Conservation (phyloP, 768 basidiomycete species). For the Ephemerocybe angulata region DNA sequence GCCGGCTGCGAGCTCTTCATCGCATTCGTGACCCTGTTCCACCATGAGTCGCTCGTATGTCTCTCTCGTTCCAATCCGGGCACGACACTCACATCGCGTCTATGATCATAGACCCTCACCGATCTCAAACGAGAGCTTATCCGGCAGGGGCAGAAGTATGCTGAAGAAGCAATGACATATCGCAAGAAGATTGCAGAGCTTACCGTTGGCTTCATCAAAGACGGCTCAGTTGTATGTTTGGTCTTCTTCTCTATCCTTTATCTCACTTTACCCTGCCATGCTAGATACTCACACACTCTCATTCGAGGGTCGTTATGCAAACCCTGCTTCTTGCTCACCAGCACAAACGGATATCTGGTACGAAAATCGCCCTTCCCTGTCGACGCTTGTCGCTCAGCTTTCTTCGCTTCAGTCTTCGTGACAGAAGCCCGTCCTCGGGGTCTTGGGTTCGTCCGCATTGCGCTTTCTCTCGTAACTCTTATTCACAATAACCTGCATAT, state of each 20-base stretch:
- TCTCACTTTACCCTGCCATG: constrained; percentile 13
- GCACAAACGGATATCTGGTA: constrained; percentile 84
- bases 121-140: constrained; percentile 82
- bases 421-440: constrained; percentile 92
- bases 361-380: constrained; percentile 16
- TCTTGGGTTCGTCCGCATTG: constrained; percentile 60
- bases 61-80: constrained; percentile 8
- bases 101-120: constrained; percentile 62
- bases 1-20: constrained; percentile 92
- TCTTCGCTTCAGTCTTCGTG: constrained; percentile 68
- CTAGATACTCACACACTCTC: constrained; percentile 95
- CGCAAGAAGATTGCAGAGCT: constrained; percentile 86
- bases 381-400: constrained; percentile 16
- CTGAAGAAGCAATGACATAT: constrained; percentile 75
- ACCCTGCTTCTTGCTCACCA: constrained; percentile 87
- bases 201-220: constrained; percentile 89
- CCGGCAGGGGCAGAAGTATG: constrained; percentile 75
- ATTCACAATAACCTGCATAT: constrained; percentile 11
- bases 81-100: constrained; percentile 7
- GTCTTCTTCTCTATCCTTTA: constrained; percentile 4
- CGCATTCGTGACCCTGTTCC: constrained; percentile 81
- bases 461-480: constrained; percentile 13
- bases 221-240: constrained; percentile 76
- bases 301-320: constrained; percentile 93
- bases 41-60: constrained; percentile 76